Base-by-base conservation (phyloP, 2,329 filamentous ascomycete species). In the Pyrenophora graminea region DNA sequence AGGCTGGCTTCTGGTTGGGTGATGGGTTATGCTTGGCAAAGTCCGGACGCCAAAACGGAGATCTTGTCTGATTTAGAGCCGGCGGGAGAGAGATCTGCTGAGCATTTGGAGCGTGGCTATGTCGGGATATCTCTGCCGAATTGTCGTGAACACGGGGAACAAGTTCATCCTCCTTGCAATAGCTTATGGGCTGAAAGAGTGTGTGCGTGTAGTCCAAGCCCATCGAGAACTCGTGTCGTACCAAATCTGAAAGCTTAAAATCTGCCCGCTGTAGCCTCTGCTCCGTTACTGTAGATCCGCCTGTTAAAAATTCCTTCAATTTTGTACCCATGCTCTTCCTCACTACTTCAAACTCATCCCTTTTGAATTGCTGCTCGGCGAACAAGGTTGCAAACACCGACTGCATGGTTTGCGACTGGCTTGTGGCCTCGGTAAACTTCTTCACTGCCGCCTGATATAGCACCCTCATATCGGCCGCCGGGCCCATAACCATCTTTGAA, bases 171-270 rank as follows among this genome's bases (percentile, higher is more conserved):
- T 64, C 45, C 1, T 60, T 60, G n/a, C 57, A 60, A 46, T 67
- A 56, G 4, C 59, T 49, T 6, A 72, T 47, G 0, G 66, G 65
- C 34, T 73, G 67, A 56, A 82, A 82, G 2, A 83, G 71, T 1
- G 74, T 69, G 6, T 80, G 79, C 39, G 77, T 72, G 58, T 80
- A 82, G 63, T 83, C 80, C 6, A 82, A 68, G 3, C 79, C 79
- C 10, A 82, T 78, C 3, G 77, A 76, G 48, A 75, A 82, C 45
- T 83, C 80, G 58, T 80, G 78, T 3, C 71, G 72, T 12, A 66
- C 71, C 6, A 71, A 74, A 17, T 53, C 43, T 1, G 68, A 53
- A 18, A 74, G 63, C 0, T 72, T 73, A 13, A 49, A 17, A 8
- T 64, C 61, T 4, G 54, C 48, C 12, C 23, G 40, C 7, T 56